Base-by-base conservation (phyloP, 106 monocot genomes). In the Triglochin maritima region DNA sequence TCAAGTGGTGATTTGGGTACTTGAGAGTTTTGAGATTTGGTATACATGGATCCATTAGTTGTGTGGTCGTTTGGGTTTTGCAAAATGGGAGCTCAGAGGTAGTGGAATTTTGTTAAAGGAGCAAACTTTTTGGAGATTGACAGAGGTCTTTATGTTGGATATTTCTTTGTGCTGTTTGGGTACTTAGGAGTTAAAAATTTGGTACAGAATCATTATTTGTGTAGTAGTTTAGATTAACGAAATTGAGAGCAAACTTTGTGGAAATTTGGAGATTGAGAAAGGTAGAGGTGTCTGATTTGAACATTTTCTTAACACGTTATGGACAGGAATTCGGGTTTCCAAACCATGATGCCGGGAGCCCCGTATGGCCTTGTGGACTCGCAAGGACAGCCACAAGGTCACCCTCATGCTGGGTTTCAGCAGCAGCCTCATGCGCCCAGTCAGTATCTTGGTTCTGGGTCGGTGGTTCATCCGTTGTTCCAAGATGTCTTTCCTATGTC, bases 301-400 rank as follows among this genome's bases (percentile, higher is more conserved):
- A 0, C 11, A 43, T 29, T 16, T 12, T 13, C 11, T 45, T 44
- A 55, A 56, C 68, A 68, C 54, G 11, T n/a, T 7, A 82, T 82
- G 82, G 79, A 83, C 8, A 79, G 72, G 72, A 79, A 69, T 59
- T 75, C 69, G 55, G 53, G 65, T 8, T 2, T 71, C 5, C 68
- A 79, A 14, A 72, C 58, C 64, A 76, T 79, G 79, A 68, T 79
- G 41, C 79, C 68, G 13, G 80, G 79, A 44, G 57, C 65, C 49
- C 70, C 77, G 9, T 77, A 67, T 45, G 77, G 79, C 44, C 56
- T 76, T 41, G 15, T 76, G 16, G 83, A 79, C 60, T 64, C 79
- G 42, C 83, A 83, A 73, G 77, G 76, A 14, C 76, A 69, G 42
- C 55, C 65, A 12, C 65, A 75, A 17, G n/a, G 47, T 5, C n/a